Evolutionary conservation across 192 early-diverging fungal species (phyloP).

Genomic region (Rhizophagus prolifer): DNA sequence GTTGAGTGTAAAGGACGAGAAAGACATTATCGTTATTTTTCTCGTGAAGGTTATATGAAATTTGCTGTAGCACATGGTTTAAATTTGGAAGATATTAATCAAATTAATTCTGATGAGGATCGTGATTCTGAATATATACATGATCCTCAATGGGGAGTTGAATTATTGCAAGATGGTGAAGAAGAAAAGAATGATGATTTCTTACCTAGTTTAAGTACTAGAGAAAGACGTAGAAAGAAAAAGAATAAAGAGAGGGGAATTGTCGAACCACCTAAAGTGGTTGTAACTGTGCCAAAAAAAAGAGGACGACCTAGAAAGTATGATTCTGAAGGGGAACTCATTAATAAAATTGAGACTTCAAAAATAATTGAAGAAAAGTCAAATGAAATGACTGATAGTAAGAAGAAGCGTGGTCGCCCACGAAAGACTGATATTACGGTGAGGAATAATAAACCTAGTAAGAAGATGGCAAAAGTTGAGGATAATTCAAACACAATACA

Average conservation of each 20-base stretch:
- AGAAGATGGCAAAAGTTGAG: not conserved
- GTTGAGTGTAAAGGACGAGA: slow-evolving; percentile 66
- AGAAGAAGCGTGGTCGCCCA: slow-evolving; percentile 11
- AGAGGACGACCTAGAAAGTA: slow-evolving; percentile 14
- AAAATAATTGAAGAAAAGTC: not conserved
- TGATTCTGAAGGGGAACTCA: not conserved
- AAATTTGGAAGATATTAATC: not conserved
- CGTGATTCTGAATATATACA: not conserved
- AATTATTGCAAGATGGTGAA: slow-evolving; percentile 1
- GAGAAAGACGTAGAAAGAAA: slow-evolving; percentile 15
- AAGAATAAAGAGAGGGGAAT: not conserved
- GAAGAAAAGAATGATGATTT: slow-evolving; percentile 14
- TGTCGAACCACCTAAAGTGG: not conserved
- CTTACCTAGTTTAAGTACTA: not conserved
- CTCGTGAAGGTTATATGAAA: slow-evolving; percentile 36
- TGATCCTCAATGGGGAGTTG: not conserved
- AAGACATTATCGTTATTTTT: slow-evolving; percentile 63
- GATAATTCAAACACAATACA: not conserved
- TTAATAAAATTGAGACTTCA: not conserved
- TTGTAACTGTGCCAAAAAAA: slow-evolving; percentile 1
- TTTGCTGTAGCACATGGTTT: slow-evolving; percentile 30
- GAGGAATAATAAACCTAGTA: not conserved
- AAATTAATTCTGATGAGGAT: not conserved
- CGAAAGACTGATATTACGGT: not conserved
- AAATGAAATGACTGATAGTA: not conserved